Base-by-base conservation (phyloP, 2,329 filamentous ascomycete species). In the Pseudogymnoascus sp. region DNA sequence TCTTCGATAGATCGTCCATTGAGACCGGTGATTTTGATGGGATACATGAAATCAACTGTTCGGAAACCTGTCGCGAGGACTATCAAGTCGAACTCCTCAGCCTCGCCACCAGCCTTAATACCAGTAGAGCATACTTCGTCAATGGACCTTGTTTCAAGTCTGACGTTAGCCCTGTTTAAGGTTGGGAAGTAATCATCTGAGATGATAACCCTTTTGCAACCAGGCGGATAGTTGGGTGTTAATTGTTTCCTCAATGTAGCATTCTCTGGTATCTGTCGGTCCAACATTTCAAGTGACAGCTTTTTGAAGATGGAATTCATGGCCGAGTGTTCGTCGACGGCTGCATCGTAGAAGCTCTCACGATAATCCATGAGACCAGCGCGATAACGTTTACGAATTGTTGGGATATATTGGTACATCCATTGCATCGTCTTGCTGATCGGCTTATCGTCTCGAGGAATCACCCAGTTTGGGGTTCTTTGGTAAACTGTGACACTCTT, bases 1-100 rank as follows among this genome's bases (percentile, higher is more conserved):
- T 82, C 76, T 0, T 73, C 69, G 23, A 61, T 18, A 7, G 28
- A 23, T 36, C 38, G 18, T 46, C 36, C 16, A 61, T 16, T 11
- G 56, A 14, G 16, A 23, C 53, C 53, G 11, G 25, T 59, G 6
- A 59, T n/a, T 25, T 59, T 31, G 23, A 59, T 59, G 5, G 53
- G 53, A 31, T 38, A 18, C 53, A 59, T 60, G 71, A 86, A 86
- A 53, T 86, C 79, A 0, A 82, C 77, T 0, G 84, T 81, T 25
- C 79, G 76, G 75, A 87, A 87, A 0, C 84, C 84, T 0, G 84
- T 87, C 0, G 84, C 84, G 5, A 82, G 76, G 21, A 87, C 74
- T 11, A 87, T 77, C n/a, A 85, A 71, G 67, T 86, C 83, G 67
- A 81, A 81, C 18, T 80, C 76, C 16, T 76, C 75, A 2, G 69